Percentiles rank a stretch among this genome's conserved stretches.
Evolutionary conservation across 2,329 filamentous ascomycete species (phyloP).

Genomic region (Claviceps humidiphila): DNA sequence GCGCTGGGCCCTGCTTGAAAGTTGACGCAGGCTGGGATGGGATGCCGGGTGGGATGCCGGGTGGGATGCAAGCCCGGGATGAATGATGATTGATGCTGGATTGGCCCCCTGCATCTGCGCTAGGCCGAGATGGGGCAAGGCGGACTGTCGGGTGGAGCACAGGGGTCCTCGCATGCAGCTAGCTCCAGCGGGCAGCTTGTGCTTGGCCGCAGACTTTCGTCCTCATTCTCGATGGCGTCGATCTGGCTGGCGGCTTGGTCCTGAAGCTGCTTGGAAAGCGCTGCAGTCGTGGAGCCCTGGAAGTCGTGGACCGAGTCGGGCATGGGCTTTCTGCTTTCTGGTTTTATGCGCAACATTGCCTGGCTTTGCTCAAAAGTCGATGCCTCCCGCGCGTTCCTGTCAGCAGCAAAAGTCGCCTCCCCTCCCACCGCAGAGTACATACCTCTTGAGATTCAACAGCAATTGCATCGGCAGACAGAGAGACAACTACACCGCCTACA

Average conservation of each 20-base stretch:
- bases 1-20: no score
- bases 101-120: conserved; percentile 8
- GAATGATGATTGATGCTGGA: neutral
- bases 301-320: no score
- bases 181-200: neutral
- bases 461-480: no score
- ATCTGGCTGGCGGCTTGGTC: conserved; percentile 10
- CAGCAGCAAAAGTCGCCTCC: no score
- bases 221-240: conserved; percentile 19
- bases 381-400: conserved; percentile 9
- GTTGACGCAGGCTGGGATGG: no score
- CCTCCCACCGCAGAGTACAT: no score
- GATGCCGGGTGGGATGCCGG: no score
- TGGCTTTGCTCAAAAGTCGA: conserved; percentile 16
- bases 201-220: conserved; percentile 2
- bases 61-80: neutral
- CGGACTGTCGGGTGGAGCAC: neutral
- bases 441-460: no score
- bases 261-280: no score
- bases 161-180: conserved; percentile 4
- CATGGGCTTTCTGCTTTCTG: neutral
- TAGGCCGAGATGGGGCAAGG: conserved; percentile 8
- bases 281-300: no score
- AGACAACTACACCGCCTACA: no score
- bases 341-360: conserved; percentile 12